These are phyloP conservation scores for Arthrocladium fulminans DNA, from an alignment of 2,329 filamentous ascomycete species.

Conservation along the genomic window DNA sequence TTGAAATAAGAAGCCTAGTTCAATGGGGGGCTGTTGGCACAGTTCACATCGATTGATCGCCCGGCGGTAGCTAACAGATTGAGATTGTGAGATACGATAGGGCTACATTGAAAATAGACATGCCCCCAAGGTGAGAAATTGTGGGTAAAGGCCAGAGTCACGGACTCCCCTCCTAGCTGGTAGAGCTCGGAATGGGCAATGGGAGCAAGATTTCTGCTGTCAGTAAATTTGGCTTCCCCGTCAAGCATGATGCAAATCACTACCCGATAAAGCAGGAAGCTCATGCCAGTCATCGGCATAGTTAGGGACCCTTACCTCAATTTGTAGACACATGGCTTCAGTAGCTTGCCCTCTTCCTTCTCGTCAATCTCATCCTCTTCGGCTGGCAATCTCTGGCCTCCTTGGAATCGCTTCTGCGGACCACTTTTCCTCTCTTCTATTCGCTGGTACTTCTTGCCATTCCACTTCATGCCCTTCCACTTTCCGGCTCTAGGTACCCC, in stretches of 20 bases:
- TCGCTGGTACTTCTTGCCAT: slow-evolving; percentile 26
- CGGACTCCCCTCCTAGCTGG: too few species aligned
- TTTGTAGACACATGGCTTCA: slow-evolving; percentile 97
- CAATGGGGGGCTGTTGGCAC: too few species aligned
- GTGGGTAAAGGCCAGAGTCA: too few species aligned
- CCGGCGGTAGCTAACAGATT: too few species aligned
- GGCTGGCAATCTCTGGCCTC: slow-evolving; percentile 50
- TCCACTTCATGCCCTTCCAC: slow-evolving; percentile 41
- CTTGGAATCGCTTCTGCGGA: slow-evolving; percentile 32
- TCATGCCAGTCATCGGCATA: background rate
- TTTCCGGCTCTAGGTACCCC: slow-evolving; percentile 67
- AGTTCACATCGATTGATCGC: too few species aligned
- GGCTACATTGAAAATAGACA: too few species aligned
- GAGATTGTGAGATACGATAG: too few species aligned
- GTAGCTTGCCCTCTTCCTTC: slow-evolving; percentile 57
- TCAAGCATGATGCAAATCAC: background rate
- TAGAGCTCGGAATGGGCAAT: too few species aligned
- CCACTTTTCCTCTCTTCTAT: slow-evolving; percentile 24
- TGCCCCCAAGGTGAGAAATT: too few species aligned
- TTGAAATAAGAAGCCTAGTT: too few species aligned
- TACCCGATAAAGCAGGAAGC: background rate
- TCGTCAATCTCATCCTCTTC: slow-evolving; percentile 46
- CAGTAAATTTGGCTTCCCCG: background rate
- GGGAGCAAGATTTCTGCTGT: background rate
- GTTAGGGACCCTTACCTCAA: slow-evolving; percentile 4